phyloP scores from a whole-genome alignment of 192 early-diverging fungal species.

The Radiomyces spectabilis region DNA sequence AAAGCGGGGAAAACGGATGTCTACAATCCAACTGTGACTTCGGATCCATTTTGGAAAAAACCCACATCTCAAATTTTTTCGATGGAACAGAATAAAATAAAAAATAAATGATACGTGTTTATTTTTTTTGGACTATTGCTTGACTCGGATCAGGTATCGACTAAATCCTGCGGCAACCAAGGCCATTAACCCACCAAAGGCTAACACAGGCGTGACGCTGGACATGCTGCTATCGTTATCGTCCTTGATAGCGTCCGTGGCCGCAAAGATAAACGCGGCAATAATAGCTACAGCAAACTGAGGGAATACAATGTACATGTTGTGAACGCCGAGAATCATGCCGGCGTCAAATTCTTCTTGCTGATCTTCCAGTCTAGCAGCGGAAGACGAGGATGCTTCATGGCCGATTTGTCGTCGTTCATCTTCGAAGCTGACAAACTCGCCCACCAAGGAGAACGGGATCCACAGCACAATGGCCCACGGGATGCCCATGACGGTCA shows the following conservation, averaged over 20 bases:
- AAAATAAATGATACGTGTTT: neutral
- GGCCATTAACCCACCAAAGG: conserved; percentile 60
- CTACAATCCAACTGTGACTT: too few species aligned
- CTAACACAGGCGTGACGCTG: conserved; percentile 53
- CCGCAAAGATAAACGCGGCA: conserved; percentile 62
- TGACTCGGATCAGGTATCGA: conserved; percentile 19
- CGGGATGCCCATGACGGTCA: conserved; percentile 70
- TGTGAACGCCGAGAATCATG: conserved; percentile 85
- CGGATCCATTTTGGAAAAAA: too few species aligned
- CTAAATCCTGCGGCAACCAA: conserved; percentile 53
- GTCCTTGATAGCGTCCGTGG: conserved; percentile 8
- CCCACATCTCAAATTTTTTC: too few species aligned
- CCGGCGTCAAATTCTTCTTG: conserved; percentile 39
- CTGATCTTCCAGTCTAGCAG: neutral
- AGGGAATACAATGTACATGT: conserved; percentile 90
- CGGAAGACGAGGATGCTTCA: neutral
- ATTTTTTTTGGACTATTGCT: neutral
- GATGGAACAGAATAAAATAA: neutral
- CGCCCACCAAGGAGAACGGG: conserved; percentile 88
- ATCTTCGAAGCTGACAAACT: conserved; percentile 49
- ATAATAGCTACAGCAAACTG: conserved; percentile 79
- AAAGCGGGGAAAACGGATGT: too few species aligned
- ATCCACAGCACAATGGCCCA: conserved; percentile 91
- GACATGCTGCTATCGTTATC: conserved; percentile 1
- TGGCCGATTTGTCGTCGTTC: conserved; percentile 15